Evolutionary conservation across 2,329 filamentous ascomycete species (phyloP).

Genomic region (Colletotrichum camelliae): DNA sequence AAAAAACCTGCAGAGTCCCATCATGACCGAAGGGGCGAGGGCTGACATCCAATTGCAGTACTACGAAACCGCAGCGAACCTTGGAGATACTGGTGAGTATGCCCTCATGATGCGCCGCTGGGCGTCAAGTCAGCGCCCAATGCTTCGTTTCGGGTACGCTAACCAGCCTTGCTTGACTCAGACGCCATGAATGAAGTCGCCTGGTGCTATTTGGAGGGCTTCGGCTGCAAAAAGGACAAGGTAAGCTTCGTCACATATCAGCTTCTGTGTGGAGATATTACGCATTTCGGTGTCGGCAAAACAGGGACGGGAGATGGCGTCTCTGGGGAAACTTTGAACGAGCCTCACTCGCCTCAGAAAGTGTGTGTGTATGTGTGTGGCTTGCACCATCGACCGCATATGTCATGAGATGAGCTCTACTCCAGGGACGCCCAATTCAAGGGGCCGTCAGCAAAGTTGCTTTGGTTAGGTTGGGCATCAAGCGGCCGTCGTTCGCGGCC

Average conservation of each 20-base stretch:
- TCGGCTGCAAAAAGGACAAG: slow-evolving; percentile 98
- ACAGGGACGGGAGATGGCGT: background rate
- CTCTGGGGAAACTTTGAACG: background rate
- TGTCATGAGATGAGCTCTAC: slow-evolving; percentile 19
- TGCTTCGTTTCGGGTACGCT: slow-evolving; percentile 1
- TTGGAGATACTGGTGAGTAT: slow-evolving; percentile 80
- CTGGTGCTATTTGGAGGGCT: slow-evolving; percentile 97
- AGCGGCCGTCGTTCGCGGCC: slow-evolving; percentile 26
- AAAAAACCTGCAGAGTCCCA: background rate
- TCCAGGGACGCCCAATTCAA: background rate
- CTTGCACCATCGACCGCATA: background rate
- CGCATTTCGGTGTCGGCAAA: background rate
- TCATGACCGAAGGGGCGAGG: background rate
- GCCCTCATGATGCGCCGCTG: background rate
- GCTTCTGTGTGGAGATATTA: slow-evolving; percentile 24
- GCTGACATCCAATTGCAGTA: slow-evolving; percentile 61
- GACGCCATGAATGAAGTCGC: slow-evolving; percentile 98
- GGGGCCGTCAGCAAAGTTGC: background rate
- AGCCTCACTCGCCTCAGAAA: slow-evolving; percentile 5
- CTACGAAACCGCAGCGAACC: slow-evolving; percentile 95
- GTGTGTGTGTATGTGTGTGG: background rate
- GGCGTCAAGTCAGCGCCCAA: slow-evolving; percentile 10
- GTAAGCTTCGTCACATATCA: slow-evolving; percentile 60
- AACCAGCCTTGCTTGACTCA: slow-evolving; percentile 33
- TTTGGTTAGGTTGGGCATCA: slow-evolving; percentile 41